phyloP scores from a whole-genome alignment of 495 filamentous ascomycete genomes.

The Hyaloscypha bicolor region DNA sequence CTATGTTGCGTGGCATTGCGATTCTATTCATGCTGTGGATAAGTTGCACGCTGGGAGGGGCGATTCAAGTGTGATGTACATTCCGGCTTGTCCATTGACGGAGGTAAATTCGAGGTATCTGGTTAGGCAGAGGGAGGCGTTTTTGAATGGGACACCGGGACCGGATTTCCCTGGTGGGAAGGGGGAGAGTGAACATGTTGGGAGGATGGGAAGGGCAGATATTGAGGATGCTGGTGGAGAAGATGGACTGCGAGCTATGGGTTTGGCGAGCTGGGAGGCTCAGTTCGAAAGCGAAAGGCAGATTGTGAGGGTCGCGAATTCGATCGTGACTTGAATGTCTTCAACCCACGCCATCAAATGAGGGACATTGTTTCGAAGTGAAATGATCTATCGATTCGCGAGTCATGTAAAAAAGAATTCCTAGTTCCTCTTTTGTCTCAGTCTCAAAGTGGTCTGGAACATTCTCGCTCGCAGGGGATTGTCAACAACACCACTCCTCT shows the following conservation, averaged over 20 bases:
- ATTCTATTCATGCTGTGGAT: constrained; percentile 83
- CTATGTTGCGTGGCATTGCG: constrained; percentile 92
- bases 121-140: constrained; percentile 6
- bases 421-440: no score
- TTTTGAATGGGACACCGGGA: background rate
- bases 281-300: background rate
- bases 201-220: constrained; percentile 53
- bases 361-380: background rate
- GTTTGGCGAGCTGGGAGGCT: constrained; percentile 37
- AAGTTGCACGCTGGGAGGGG: constrained; percentile 67
- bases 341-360: background rate
- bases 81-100: constrained; percentile 55
- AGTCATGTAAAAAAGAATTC: no score
- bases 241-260: constrained; percentile 57
- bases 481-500: no score
- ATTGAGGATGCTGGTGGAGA: constrained; percentile 55
- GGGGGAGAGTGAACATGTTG: constrained; percentile 28
- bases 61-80: constrained; percentile 84
- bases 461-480: no score
- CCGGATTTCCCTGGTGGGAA: constrained; percentile 9
- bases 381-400: no score
- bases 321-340: constrained; percentile 2
- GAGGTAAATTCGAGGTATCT: background rate
- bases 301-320: constrained; percentile 3
- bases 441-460: no score